Evolutionary conservation across 306 rosid genomes (phyloP).

Genomic region (Dalbergia oliveri): DNA sequence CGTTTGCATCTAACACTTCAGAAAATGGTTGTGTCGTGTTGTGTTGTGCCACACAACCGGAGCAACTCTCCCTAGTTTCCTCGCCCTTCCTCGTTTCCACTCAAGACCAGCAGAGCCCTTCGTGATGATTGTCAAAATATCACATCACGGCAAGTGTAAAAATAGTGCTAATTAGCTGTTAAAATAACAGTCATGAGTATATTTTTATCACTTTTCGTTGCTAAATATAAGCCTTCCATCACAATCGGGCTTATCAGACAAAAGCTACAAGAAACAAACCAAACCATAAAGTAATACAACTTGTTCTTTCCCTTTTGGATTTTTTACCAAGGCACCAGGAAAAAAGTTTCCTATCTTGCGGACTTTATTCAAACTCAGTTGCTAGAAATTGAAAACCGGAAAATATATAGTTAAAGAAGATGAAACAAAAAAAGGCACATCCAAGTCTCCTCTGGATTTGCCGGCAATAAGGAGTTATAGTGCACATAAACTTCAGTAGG

Average conservation of each 20-base stretch:
- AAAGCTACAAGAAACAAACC: conserved; percentile 1
- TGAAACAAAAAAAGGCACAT: neutral
- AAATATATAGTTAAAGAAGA: conserved; percentile 28
- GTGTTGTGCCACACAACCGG: too few species aligned
- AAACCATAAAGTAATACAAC: conserved; percentile 15
- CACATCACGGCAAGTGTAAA: neutral
- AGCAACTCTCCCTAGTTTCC: too few species aligned
- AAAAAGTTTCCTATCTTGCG: conserved; percentile 48
- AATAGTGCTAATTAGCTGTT: neutral
- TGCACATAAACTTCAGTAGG: conserved; percentile 57
- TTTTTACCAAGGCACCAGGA: conserved; percentile 35
- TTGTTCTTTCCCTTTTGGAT: neutral
- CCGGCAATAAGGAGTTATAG: conserved; percentile 11
- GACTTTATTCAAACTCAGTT: conserved; percentile 65
- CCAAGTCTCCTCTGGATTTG: conserved; percentile 44
- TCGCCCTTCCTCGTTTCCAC: too few species aligned
- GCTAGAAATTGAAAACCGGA: conserved; percentile 19
- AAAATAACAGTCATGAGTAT: neutral
- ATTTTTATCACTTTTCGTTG: neutral
- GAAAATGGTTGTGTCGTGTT: too few species aligned
- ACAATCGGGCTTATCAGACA: conserved; percentile 2
- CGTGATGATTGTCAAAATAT: neutral
- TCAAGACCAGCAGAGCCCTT: neutral
- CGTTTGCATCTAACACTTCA: too few species aligned
- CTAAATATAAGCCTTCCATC: conserved; percentile 1